Base-by-base conservation (phyloP, 176 grass and related monocot species). In the Cenchrus fungigraminus region DNA sequence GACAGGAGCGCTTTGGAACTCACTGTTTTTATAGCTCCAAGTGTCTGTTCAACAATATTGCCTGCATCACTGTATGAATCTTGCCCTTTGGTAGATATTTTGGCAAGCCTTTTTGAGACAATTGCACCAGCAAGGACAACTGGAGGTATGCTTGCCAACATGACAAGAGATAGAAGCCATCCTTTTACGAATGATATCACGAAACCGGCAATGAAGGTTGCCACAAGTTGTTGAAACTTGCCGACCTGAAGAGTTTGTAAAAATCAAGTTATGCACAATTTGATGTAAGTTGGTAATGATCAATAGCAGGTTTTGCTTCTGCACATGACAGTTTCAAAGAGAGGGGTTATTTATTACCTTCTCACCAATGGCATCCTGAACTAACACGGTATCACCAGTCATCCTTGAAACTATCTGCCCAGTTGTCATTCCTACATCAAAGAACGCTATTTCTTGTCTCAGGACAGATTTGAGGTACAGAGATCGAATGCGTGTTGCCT, bases 131-230 rank as follows among this genome's bases (percentile, higher is more conserved):
- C 90, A 79, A 92, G 40, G 29, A 92, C 86, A 63, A 95, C 81
- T 2, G 88, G 91, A 49, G 91, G 94, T 75, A 96, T 91, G 60
- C 56, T 86, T 19, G 93, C 84, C 70, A 95, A 62, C 91, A 95
- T 87, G 58, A 96, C 91, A 40, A 97, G 89, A 64, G 89, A 88
- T 46, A 97, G 91, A 86, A 90, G 91, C 91, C 94, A 97, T 60
- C 94, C 94, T 83, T 84, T 93, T 20, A 84, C 29, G 68, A 93
- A 97, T 58, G 91, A 91, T 81, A 97, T 71, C 3, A 90, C 71
- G 56, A 97, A 97, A n/a, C 94, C 94, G 75, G 91, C 94, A 9
- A 93, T 28, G 81, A 97, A 97, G 49, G 85, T 93, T 42, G 91
- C 42, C 42, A 88, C 57, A 31, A 97, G 85, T n/a, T 97, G 91